Evolutionary conservation across 495 filamentous ascomycete genomes (phyloP), one percentile per base, ranked within the genome.

Genomic region (Mycothermus thermophilus): DNA sequence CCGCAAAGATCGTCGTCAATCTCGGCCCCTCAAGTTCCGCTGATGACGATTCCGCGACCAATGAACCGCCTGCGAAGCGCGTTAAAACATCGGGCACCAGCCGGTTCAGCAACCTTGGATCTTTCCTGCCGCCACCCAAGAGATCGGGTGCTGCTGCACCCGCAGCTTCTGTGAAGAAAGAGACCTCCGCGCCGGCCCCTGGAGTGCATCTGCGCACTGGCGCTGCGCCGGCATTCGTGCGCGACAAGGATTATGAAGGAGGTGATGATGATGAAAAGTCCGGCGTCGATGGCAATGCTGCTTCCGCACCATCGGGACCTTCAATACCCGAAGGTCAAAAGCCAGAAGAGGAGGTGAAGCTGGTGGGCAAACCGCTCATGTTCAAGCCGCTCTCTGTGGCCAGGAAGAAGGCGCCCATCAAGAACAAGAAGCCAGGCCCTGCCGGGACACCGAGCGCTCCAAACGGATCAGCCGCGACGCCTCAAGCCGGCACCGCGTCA

Each of bases 91-190:
- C 62, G 5, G 48, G 52, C 16, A 48, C 52, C 18, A 57, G 72
- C 24, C 66, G 67, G 12, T 80, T 88, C 41, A 70, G 77, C 37
- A 77, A 73, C 6, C 90, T 95, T 60, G 87, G 85, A 48, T 72
- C 83, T 3, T 71, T 93, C 23, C 68, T 95, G n/a, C 87, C 87
- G 8, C 71, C 85, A 19, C 87, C 87, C 12, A 95, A 90, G 57
- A 72, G 60, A 46, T 38, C 48, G n/a, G 24, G 42, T 8, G 30
- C 47, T 1, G 42, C 45, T 14, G 37, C 43, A 16, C 6, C 47
- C 14, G 44, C 54, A 37, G 34, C 51, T 39, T 18, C 41, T 5
- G 12, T 18, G 18, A 29, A 12, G 11, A 55, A 57, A 23, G 50
- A 60, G 29, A 58, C 60, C 30, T 44, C 58, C 19, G 50, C 56